Conservation (phyloP, 2,329 filamentous ascomycete species). For the Dendrostoma leiphaemia region DNA sequence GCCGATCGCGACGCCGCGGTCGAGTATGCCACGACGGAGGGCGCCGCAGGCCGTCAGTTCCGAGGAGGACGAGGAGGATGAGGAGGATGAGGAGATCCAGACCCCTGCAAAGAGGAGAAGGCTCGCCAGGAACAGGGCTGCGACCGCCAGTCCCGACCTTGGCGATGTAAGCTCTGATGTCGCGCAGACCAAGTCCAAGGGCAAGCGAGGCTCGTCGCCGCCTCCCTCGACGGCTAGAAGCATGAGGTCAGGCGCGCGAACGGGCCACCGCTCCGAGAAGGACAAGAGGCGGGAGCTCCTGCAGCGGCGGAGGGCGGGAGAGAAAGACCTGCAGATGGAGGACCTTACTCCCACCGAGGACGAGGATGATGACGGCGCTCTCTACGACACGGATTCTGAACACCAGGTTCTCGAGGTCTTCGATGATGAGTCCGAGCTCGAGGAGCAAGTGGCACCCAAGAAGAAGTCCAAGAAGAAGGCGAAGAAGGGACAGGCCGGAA, state of each 20-base stretch:
- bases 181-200: neutral
- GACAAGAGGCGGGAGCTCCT: slow-evolving; percentile 40
- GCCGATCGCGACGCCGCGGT: slow-evolving; percentile 15
- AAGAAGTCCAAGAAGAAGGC: slow-evolving; percentile 15
- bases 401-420: slow-evolving; percentile 30
- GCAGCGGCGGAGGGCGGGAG: slow-evolving; percentile 36
- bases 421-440: slow-evolving; percentile 30
- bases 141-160: neutral
- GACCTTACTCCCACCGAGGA: slow-evolving; percentile 35
- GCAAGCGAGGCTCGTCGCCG: neutral
- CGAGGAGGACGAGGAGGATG: slow-evolving; percentile 10
- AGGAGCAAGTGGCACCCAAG: slow-evolving; percentile 8
- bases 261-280: slow-evolving; percentile 33
- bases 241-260: slow-evolving; percentile 19
- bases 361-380: slow-evolving; percentile 41
- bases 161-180: slow-evolving; percentile 1
- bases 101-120: slow-evolving; percentile 30
- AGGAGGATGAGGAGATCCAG: slow-evolving; percentile 15
- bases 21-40: slow-evolving; percentile 3
- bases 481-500: slow-evolving; percentile 17
- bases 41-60: neutral
- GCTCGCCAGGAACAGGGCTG: slow-evolving; percentile 15
- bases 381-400: slow-evolving; percentile 33
- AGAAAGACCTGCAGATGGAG: slow-evolving; percentile 35
- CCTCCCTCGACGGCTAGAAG: slow-evolving; percentile 5